phyloP scores from a whole-genome alignment of 129 eudicot species.

The Smallanthus sonchifolius region DNA sequence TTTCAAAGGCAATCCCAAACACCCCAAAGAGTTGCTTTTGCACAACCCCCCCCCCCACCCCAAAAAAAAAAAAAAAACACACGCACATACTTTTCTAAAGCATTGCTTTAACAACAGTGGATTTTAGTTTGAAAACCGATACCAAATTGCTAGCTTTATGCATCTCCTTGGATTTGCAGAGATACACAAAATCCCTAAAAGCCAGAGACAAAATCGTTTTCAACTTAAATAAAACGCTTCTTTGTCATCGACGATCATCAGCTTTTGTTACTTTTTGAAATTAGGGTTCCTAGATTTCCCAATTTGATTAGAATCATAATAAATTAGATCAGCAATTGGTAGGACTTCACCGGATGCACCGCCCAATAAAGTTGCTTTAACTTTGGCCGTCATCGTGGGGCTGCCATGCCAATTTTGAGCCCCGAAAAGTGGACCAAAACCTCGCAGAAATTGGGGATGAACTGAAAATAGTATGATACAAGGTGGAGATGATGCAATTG shows the following conservation, averaged over 20 bases:
- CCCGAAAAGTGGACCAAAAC: slow-evolving; percentile 19
- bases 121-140: slow-evolving; percentile 26
- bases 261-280: slow-evolving; percentile 10
- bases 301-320: neutral
- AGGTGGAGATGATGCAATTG: slow-evolving; percentile 6
- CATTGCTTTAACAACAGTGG: slow-evolving; percentile 30
- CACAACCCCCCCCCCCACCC: slow-evolving; percentile 10
- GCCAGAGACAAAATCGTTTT: slow-evolving; percentile 24
- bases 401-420: slow-evolving; percentile 14
- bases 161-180: slow-evolving; percentile 25
- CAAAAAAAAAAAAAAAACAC: no score
- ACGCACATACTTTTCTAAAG: slow-evolving; percentile 3
- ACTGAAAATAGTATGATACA: slow-evolving; percentile 8
- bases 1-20: neutral
- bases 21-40: slow-evolving; percentile 10
- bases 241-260: neutral
- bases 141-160: slow-evolving; percentile 20
- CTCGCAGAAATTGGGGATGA: neutral
- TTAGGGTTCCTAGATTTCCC: slow-evolving; percentile 12
- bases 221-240: neutral
- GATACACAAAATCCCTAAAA: slow-evolving; percentile 26
- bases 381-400: slow-evolving; percentile 28
- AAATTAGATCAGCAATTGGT: neutral
- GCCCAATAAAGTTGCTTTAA: slow-evolving; percentile 33
- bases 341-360: slow-evolving; percentile 3